Percentiles rank a stretch among this genome's conserved stretches.
These are phyloP conservation scores for Radiomyces spectabilis DNA, from an alignment of 192 early-diverging fungal genomes.

Conservation along the genomic window DNA sequence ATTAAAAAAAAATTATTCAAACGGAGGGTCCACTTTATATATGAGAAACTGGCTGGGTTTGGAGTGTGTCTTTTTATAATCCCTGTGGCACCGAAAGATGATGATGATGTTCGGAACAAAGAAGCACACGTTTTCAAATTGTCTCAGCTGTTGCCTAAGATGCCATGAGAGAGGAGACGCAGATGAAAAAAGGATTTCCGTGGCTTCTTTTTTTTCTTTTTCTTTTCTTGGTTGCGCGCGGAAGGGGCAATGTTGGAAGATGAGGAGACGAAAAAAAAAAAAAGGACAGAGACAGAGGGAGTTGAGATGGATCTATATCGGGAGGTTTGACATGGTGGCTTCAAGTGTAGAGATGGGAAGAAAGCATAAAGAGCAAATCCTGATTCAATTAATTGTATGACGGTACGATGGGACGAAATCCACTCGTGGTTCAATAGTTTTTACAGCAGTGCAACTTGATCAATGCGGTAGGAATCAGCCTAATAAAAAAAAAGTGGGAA, in stretches of 20 bases:
- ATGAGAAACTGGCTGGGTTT: no score
- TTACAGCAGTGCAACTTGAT: neutral
- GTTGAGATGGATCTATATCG: no score
- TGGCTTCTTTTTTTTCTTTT: neutral
- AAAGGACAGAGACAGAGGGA: no score
- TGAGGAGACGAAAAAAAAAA: no score
- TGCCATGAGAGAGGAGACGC: no score
- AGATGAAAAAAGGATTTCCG: neutral
- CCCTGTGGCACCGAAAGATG: neutral
- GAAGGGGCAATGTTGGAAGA: neutral
- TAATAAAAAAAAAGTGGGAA: neutral
- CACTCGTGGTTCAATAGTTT: neutral
- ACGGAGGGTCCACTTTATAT: no score
- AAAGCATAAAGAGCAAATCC: neutral
- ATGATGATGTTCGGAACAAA: neutral
- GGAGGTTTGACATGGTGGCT: no score
- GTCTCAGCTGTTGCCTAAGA: no score
- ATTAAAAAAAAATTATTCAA: neutral
- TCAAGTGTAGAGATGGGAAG: no score
- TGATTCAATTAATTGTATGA: neutral
- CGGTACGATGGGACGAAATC: no score
- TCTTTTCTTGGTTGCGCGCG: no score
- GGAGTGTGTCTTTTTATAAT: no score
- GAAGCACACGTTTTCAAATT: constrained; percentile 7
- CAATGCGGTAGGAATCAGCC: neutral